These are phyloP conservation scores for Auxenochlorella protothecoides DNA, from an alignment of 139 green algal genomes.

Conservation along the genomic window DNA sequence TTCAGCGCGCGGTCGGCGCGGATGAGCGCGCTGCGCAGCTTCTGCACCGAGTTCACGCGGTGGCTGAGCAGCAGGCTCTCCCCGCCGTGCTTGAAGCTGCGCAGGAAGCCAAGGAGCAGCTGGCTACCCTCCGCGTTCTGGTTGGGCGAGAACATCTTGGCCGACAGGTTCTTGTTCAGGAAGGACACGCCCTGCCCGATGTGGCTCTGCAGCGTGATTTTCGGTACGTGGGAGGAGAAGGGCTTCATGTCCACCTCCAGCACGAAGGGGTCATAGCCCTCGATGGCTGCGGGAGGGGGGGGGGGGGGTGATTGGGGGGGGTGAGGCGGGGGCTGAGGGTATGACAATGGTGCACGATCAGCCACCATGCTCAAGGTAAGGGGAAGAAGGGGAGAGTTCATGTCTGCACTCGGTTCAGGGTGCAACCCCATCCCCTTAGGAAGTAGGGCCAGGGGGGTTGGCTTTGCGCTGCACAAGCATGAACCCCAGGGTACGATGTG, in stretches of 20 bases:
- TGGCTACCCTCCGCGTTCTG: slow-evolving; percentile 20
- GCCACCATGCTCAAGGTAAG: background rate
- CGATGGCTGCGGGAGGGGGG: slow-evolving; percentile 7
- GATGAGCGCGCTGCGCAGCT: slow-evolving; percentile 28
- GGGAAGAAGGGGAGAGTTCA: too few relatives aligned
- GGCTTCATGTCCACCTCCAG: slow-evolving; percentile 63
- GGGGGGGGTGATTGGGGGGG: background rate
- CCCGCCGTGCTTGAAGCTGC: slow-evolving; percentile 33
- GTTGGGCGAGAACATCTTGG: slow-evolving; percentile 38
- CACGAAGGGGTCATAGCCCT: slow-evolving; percentile 26
- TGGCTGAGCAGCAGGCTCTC: slow-evolving; percentile 36
- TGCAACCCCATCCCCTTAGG: too few relatives aligned
- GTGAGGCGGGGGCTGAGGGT: background rate
- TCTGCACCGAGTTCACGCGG: slow-evolving; percentile 14
- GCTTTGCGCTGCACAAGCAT: too few relatives aligned
- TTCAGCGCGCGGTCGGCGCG: slow-evolving; percentile 37
- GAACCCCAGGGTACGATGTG: too few relatives aligned
- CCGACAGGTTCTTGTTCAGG: slow-evolving; percentile 57
- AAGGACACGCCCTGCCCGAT: slow-evolving; percentile 72
- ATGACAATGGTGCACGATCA: too few relatives aligned
- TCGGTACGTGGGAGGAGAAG: slow-evolving; percentile 50
- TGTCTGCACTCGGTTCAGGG: too few relatives aligned
- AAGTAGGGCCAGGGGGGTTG: too few relatives aligned
- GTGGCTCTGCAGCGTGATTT: slow-evolving; percentile 35
- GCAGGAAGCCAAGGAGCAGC: slow-evolving; percentile 49